phyloP scores from a whole-genome alignment of 495 filamentous ascomycete genomes.

The Annulohypoxylon bovei region DNA sequence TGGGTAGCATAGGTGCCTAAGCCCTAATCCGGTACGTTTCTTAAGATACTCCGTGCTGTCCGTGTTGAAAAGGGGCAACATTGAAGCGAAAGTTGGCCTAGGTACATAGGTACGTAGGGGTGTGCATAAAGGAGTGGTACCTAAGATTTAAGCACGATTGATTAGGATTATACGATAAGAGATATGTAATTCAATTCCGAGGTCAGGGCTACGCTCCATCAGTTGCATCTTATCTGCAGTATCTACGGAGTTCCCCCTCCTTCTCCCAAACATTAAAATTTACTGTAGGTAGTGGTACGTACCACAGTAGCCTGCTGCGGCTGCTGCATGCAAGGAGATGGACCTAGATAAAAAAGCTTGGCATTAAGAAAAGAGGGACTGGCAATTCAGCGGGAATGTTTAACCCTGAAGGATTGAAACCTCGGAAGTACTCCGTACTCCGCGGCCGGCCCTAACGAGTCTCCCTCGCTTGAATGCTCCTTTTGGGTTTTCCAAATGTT shows the following conservation, averaged over 20 bases:
- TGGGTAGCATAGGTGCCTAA: background rate
- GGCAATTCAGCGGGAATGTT: background rate
- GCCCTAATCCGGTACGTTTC: background rate
- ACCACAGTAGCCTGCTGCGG: constrained; percentile 31
- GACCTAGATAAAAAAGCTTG: constrained; percentile 45
- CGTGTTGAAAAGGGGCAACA: background rate
- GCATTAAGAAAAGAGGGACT: constrained; percentile 19
- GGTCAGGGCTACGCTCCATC: background rate
- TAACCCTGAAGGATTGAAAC: background rate
- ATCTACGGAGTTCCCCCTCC: constrained; percentile 40
- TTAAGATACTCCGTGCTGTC: background rate
- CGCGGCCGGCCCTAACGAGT: background rate
- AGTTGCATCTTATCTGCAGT: constrained; percentile 42
- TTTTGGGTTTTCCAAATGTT: background rate
- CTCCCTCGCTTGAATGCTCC: background rate
- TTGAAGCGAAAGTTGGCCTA: background rate
- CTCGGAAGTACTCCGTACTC: constrained; percentile 9
- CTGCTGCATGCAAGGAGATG: constrained; percentile 41
- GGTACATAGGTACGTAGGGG: background rate
- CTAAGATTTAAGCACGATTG: background rate
- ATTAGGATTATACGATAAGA: constrained; percentile 18
- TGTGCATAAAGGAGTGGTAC: constrained; percentile 6
- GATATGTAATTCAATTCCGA: too few species aligned
- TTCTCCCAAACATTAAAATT: constrained; percentile 3
- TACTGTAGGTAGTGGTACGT: constrained; percentile 36